Percentiles rank a stretch among this genome's conserved stretches.
phyloP scores from a whole-genome alignment of 805 yeast genomes.

The Kazachstania africana region DNA sequence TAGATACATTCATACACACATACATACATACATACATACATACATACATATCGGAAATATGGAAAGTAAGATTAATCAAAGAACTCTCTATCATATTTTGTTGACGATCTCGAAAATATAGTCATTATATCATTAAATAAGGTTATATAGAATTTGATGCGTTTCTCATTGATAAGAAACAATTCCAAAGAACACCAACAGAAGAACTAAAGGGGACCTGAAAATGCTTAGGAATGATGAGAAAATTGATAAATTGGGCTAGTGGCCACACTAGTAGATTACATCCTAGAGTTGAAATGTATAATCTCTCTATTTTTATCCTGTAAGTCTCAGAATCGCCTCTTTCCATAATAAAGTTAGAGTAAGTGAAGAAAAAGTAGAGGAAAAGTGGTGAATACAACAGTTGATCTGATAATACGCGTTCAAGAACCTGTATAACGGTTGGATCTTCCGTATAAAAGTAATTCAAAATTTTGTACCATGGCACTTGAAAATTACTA shows the following conservation, averaged over 20 bases:
- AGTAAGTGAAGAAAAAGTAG: conserved; percentile 69
- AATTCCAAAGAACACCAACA: conserved; percentile 88
- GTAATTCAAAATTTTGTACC: conserved; percentile 75
- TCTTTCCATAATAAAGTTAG: conserved; percentile 68
- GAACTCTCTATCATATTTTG: no score
- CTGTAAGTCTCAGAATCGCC: conserved; percentile 56
- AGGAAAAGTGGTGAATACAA: conserved; percentile 81
- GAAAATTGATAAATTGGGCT: conserved; percentile 65
- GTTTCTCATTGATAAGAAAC: conserved; percentile 75
- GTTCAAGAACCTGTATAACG: conserved; percentile 71
- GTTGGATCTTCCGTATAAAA: conserved; percentile 73
- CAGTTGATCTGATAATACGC: conserved; percentile 83
- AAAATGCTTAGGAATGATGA: conserved; percentile 52
- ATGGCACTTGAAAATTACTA: conserved; percentile 74
- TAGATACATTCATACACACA: no score
- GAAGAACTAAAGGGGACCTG: conserved; percentile 89
- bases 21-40: no score
- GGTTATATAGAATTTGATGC: conserved; percentile 29
- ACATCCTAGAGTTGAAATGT: conserved; percentile 52
- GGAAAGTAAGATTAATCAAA: no score
- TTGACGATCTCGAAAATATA: no score
- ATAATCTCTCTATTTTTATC: conserved; percentile 53
- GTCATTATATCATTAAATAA: no score
- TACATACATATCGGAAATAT: no score
- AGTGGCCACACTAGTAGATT: conserved; percentile 75